These are phyloP conservation scores for Ambrosiella beaveri DNA, from an alignment of 2,329 filamentous ascomycete species.

Conservation along the genomic window DNA sequence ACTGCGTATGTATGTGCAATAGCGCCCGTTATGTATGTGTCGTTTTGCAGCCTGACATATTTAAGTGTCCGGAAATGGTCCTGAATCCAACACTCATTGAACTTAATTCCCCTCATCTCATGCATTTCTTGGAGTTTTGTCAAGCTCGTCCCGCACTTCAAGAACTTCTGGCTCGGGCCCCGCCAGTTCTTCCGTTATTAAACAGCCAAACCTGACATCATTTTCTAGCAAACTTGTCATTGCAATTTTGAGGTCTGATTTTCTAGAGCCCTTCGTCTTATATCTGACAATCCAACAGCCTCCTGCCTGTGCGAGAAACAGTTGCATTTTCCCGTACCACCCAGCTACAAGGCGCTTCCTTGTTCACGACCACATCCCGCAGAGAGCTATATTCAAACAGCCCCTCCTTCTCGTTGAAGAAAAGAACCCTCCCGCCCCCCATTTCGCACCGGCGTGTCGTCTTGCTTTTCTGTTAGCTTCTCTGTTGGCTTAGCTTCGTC, in stretches of 20 bases:
- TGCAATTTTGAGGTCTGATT: neutral
- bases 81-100: too few relatives aligned
- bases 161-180: neutral
- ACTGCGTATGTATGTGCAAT: too few relatives aligned
- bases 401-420: constrained; percentile 9
- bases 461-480: neutral
- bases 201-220: neutral
- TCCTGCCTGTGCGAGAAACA: neutral
- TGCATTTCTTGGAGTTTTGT: too few relatives aligned
- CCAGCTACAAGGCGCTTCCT: constrained; percentile 7
- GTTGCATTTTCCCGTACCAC: neutral
- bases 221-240: neutral
- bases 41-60: too few relatives aligned
- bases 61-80: too few relatives aligned
- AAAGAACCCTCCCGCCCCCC: constrained; percentile 4
- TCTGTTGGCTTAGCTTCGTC: neutral
- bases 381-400: constrained; percentile 2
- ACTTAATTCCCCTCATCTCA: too few relatives aligned
- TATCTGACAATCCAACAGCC: neutral
- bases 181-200: neutral
- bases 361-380: constrained; percentile 7
- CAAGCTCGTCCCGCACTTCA: neutral
- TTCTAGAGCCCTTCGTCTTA: neutral
- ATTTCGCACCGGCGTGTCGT: constrained; percentile 7
- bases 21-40: too few relatives aligned